Evolutionary conservation across 2,329 filamentous ascomycete species (phyloP).

Genomic region (Colletotrichum sansevieriae): DNA sequence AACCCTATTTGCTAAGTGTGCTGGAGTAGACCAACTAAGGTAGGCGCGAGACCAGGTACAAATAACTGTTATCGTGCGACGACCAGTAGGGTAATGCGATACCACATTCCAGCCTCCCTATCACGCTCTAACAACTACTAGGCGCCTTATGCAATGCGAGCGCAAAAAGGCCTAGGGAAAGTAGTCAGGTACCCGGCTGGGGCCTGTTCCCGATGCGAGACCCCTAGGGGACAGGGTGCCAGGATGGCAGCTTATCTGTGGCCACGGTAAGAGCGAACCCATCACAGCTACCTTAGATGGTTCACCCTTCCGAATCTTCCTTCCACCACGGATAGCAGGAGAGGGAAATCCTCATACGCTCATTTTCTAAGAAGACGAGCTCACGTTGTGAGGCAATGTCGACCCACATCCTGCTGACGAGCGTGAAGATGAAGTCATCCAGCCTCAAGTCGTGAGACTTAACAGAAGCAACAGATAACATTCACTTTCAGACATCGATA

Average conservation of each 20-base stretch:
- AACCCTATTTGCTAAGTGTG: neutral
- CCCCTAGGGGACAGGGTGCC: neutral
- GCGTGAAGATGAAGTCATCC: slow-evolving; percentile 3
- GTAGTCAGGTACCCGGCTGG: neutral
- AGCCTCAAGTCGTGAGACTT: neutral
- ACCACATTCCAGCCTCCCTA: neutral
- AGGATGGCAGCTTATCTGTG: neutral
- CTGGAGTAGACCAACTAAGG: neutral
- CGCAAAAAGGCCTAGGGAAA: neutral
- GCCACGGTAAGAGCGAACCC: no score
- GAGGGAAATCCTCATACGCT: neutral
- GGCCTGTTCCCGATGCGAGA: neutral
- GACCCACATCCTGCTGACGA: neutral
- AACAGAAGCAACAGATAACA: neutral
- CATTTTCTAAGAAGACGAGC: no score
- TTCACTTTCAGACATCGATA: neutral
- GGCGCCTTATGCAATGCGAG: no score
- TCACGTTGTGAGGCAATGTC: neutral
- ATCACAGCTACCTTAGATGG: neutral
- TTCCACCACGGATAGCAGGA: neutral
- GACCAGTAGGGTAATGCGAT: neutral
- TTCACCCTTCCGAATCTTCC: neutral
- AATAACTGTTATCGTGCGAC: neutral
- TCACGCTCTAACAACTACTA: neutral
- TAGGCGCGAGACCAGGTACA: neutral